These are phyloP conservation scores for Hygrocybe punicea DNA, from an alignment of 768 basidiomycete species.

Conservation along the genomic window DNA sequence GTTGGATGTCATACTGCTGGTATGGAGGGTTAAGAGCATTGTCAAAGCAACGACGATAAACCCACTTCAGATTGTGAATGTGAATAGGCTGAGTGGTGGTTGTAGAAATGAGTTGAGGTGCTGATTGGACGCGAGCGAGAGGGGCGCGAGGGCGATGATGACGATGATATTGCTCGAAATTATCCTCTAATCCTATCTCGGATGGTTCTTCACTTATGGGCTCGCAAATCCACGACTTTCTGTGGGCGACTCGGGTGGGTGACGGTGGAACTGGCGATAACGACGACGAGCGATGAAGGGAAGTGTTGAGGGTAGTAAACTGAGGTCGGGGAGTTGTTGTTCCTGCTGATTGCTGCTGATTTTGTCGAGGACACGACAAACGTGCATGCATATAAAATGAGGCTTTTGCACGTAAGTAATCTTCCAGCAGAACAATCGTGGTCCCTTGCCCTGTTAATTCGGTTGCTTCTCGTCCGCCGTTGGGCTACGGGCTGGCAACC, in stretches of 20 bases:
- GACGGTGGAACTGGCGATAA: constrained; percentile 6
- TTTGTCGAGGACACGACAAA: constrained; percentile 26
- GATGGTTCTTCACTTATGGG: constrained; percentile 53
- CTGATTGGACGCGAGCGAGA: constrained; percentile 46
- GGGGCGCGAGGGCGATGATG: constrained; percentile 56
- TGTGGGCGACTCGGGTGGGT: constrained; percentile 18
- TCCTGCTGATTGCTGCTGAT: background rate
- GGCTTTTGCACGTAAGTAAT: background rate
- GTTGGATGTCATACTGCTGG: background rate
- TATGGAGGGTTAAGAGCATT: background rate
- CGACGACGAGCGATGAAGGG: constrained; percentile 20
- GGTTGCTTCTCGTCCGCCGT: background rate
- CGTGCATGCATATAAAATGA: constrained; percentile 42
- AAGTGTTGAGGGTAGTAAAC: constrained; percentile 4
- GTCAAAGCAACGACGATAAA: constrained; percentile 19
- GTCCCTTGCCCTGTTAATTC: background rate
- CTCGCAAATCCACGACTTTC: constrained; percentile 40
- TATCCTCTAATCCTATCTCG: constrained; percentile 25
- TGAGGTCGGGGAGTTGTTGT: background rate
- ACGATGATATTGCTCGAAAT: constrained; percentile 51
- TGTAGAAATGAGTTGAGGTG: constrained; percentile 62
- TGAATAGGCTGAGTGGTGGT: constrained; percentile 59
- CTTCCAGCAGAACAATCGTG: background rate
- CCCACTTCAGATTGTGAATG: constrained; percentile 47
- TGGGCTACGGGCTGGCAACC: too few relatives aligned